A percentile compares a stretch with the other conserved stretches of the same genome.
Evolutionary conservation across 371 early-diverging fungal species (phyloP).

Genomic region (Lichtheimia corymbifera): DNA sequence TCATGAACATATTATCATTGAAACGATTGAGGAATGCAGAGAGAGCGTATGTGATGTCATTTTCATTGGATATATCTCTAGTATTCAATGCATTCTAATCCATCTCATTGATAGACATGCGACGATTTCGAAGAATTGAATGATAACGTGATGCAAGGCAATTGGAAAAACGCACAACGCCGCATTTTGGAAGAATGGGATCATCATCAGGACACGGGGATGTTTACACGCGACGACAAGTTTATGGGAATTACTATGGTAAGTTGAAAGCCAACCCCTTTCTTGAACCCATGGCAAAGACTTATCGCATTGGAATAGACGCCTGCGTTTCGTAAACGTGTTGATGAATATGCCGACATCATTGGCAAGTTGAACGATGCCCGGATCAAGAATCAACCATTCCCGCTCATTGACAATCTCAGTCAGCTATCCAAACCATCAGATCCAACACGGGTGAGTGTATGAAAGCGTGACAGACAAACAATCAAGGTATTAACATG

Average conservation of each 20-base stretch:
- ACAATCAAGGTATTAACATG: neutral
- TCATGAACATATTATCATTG: conserved; percentile 73
- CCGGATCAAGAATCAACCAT: conserved; percentile 7
- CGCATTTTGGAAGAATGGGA: conserved; percentile 21
- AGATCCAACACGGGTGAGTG: conserved; percentile 11
- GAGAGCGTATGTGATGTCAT: conserved; percentile 33
- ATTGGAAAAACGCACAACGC: conserved; percentile 11
- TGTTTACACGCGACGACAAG: conserved; percentile 4
- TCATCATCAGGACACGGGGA: conserved; percentile 16
- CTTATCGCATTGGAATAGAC: neutral
- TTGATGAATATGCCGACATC: conserved; percentile 10
- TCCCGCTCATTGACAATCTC: conserved; percentile 11
- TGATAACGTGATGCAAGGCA: conserved; percentile 10
- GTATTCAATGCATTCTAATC: neutral
- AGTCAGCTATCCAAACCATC: conserved; percentile 7
- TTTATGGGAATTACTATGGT: conserved; percentile 1
- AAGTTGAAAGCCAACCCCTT: neutral
- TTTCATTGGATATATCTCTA: neutral
- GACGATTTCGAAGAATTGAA: conserved; percentile 9
- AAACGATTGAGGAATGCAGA: conserved; percentile 72
- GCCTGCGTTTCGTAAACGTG: conserved; percentile 6
- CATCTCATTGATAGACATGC: neutral
- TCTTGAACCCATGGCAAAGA: neutral
- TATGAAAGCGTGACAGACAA: neutral
- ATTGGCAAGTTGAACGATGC: conserved; percentile 20